Conservation (phyloP, 148 eudicot species). For the Arbutus unedo region DNA sequence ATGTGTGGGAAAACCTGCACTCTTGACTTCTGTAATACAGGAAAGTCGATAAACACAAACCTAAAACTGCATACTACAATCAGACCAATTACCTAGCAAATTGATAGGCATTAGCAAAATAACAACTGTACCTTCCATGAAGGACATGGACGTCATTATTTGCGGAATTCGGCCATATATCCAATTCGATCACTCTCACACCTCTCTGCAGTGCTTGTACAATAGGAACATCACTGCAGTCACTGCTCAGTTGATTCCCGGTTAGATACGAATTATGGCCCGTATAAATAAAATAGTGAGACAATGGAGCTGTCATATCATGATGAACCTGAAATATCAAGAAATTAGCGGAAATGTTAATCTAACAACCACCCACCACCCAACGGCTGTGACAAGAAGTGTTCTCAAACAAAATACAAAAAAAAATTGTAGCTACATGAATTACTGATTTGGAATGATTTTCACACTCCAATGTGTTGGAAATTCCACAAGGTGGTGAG, state of each 20-base stretch:
- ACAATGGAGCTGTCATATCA: slow-evolving; percentile 81
- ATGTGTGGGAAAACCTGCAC: not conserved
- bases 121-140: slow-evolving; percentile 68
- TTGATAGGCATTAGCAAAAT: not conserved
- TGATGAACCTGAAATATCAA: slow-evolving; percentile 59
- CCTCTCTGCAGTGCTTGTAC: slow-evolving; percentile 64
- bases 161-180: slow-evolving; percentile 85
- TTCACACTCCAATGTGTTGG: not conserved
- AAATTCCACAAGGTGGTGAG: no score
- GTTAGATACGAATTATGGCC: slow-evolving; percentile 93
- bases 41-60: not conserved
- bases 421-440: not conserved
- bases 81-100: not conserved
- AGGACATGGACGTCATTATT: slow-evolving; percentile 72
- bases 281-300: slow-evolving; percentile 80
- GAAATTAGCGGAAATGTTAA: not conserved
- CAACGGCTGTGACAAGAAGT: not conserved
- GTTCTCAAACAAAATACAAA: not conserved
- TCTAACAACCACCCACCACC: not conserved
- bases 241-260: slow-evolving; percentile 88
- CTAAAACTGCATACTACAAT: not conserved
- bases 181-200: slow-evolving; percentile 89
- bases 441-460: not conserved
- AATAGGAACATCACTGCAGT: slow-evolving; percentile 82
- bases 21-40: not conserved